Evolutionary conservation across 179 eudicot genomes (phyloP).

Genomic region (Heliamphora pulchella): DNA sequence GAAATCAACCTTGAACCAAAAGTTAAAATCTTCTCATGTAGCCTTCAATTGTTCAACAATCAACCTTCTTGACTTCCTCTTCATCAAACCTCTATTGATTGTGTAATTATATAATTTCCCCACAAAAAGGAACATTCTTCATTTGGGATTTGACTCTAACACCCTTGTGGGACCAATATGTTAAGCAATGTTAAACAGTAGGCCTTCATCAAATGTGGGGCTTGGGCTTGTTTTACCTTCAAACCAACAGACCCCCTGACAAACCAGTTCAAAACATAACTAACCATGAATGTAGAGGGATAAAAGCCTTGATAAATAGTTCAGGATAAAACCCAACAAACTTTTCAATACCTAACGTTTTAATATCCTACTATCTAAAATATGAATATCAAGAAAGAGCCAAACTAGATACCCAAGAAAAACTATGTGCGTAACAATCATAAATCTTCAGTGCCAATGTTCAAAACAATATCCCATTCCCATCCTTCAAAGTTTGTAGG

Average conservation of each 20-base stretch:
- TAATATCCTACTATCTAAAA: not conserved
- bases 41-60: constrained; percentile 44
- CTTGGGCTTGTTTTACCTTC: constrained; percentile 83
- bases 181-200: constrained; percentile 49
- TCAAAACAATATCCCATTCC: no score
- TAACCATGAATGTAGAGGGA: constrained; percentile 26
- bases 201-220: constrained; percentile 73
- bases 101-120: constrained; percentile 27
- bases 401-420: no score
- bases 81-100: constrained; percentile 39
- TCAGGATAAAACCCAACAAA: constrained; percentile 13
- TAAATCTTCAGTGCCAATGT: no score
- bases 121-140: constrained; percentile 52
- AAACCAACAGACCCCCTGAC: constrained; percentile 86
- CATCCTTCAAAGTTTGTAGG: not conserved
- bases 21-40: constrained; percentile 41
- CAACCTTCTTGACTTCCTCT: constrained; percentile 29
- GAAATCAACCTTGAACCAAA: constrained; percentile 41
- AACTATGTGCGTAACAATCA: no score
- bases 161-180: constrained; percentile 42
- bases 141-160: constrained; percentile 41
- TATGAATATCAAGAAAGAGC: not conserved
- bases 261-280: constrained; percentile 64
- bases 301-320: constrained; percentile 15
- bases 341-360: not conserved